Conservation (phyloP, 257 asterid species). For the Solanum rostratum region DNA sequence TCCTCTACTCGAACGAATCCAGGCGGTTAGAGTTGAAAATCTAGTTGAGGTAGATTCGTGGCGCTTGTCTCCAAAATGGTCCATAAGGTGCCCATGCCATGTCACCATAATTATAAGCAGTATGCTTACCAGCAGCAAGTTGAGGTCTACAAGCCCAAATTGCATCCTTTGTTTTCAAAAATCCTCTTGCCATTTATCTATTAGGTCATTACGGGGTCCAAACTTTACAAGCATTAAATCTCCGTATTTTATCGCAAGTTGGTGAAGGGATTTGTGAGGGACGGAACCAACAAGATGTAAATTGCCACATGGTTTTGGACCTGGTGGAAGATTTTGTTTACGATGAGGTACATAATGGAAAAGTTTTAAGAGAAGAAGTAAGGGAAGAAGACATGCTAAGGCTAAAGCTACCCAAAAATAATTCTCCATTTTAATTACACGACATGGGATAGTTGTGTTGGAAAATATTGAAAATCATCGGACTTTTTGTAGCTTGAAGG, state of each 20-base stretch:
- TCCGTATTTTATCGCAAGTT: constrained; percentile 18
- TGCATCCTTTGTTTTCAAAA: constrained; percentile 18
- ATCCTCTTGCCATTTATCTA: constrained; percentile 25
- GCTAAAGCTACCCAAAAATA: neutral
- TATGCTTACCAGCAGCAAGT: constrained; percentile 26
- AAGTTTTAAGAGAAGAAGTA: neutral
- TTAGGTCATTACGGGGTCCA: constrained; percentile 19
- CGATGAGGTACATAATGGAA: neutral
- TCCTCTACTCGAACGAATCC: constrained; percentile 26
- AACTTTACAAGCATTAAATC: constrained; percentile 22
- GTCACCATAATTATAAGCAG: constrained; percentile 12
- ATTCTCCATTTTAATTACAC: neutral
- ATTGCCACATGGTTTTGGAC: constrained; percentile 35
- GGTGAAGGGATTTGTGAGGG: constrained; percentile 11
- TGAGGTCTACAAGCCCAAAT: constrained; percentile 27
- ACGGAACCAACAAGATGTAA: constrained; percentile 10
- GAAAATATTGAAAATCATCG: neutral
- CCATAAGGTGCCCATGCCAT: constrained; percentile 33
- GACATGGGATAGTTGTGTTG: neutral
- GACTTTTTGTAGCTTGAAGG: neutral
- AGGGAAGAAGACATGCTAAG: neutral
- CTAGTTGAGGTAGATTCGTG: constrained; percentile 14
- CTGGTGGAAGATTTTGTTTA: constrained; percentile 15
- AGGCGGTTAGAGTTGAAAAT: constrained; percentile 15
- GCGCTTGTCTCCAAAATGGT: constrained; percentile 20